phyloP scores from a whole-genome alignment of 148 eudicot species.

The Fagopyrum homotropicum region DNA sequence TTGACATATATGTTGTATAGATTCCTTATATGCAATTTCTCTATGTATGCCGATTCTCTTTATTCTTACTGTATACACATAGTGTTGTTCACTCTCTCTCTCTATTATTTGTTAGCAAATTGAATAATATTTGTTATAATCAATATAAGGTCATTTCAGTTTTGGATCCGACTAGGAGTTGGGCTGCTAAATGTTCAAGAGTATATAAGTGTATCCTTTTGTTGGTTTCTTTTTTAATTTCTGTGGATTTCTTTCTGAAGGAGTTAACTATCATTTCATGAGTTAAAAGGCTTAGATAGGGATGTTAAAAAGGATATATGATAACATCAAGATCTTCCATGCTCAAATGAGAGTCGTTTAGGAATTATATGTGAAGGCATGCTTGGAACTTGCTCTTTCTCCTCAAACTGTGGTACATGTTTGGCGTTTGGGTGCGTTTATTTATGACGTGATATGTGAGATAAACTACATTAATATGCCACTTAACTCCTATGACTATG shows the following conservation, averaged over 20 bases:
- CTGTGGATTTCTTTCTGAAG: background rate
- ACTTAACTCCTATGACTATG: no score
- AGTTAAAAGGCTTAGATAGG: no score
- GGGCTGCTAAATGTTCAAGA: constrained; percentile 98
- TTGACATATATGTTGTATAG: constrained; percentile 21
- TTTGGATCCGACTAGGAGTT: constrained; percentile 87
- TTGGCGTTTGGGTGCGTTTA: no score
- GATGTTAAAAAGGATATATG: no score
- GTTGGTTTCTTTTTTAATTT: background rate
- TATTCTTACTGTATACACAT: background rate
- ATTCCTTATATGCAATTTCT: constrained; percentile 35
- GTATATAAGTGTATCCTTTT: constrained; percentile 23
- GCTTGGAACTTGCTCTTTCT: no score
- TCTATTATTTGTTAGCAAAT: background rate
- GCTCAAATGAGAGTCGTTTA: no score
- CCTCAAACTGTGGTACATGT: no score
- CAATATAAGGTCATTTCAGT: constrained; percentile 64
- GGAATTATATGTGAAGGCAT: no score
- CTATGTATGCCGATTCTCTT: constrained; percentile 42
- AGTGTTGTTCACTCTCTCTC: background rate
- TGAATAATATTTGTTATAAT: background rate
- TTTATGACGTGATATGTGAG: no score
- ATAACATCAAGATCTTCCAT: no score
- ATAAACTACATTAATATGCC: no score
- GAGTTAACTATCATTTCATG: no score